These are phyloP conservation scores for Mucor irregularis DNA, from an alignment of 371 early-diverging fungal species.

Conservation along the genomic window DNA sequence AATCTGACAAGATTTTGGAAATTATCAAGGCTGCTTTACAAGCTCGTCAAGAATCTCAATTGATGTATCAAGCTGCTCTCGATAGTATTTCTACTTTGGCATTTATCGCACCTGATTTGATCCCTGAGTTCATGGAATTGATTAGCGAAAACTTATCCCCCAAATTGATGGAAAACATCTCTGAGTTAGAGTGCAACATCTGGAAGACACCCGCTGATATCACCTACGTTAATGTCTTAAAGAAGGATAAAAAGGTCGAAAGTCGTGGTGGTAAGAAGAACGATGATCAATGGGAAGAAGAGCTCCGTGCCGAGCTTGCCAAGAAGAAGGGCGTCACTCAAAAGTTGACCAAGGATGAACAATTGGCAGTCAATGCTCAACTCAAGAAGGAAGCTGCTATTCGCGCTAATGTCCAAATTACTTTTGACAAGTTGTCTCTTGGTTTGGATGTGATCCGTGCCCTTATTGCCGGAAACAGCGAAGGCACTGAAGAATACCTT, in stretches of 20 bases:
- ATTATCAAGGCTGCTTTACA: conserved; percentile 40
- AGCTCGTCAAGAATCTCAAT: conserved; percentile 30
- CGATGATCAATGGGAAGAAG: conserved; percentile 85
- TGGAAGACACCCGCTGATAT: conserved; percentile 74
- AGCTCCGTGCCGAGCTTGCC: conserved; percentile 77
- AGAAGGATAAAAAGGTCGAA: conserved; percentile 51
- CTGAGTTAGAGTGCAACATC: conserved; percentile 55
- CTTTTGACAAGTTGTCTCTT: conserved; percentile 50
- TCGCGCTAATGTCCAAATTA: conserved; percentile 63
- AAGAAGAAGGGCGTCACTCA: conserved; percentile 63
- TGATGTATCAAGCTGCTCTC: conserved; percentile 59
- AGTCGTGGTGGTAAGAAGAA: conserved; percentile 57
- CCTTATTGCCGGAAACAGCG: conserved; percentile 61
- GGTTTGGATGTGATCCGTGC: conserved; percentile 71
- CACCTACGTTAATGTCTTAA: conserved; percentile 63
- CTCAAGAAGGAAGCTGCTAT: conserved; percentile 75
- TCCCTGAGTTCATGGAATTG: conserved; percentile 49
- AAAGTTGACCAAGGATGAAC: conserved; percentile 83
- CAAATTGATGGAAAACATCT: conserved; percentile 48
- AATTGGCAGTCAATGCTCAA: conserved; percentile 73
- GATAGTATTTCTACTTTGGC: conserved; percentile 57
- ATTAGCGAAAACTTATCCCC: conserved; percentile 48
- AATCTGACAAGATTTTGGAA: conserved; percentile 34
- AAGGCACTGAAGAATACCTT: conserved; percentile 42
- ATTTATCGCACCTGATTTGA: conserved; percentile 56